These are phyloP conservation scores for Symbiodinium pilosum DNA, from an alignment of 73 alveolate species.

Conservation along the genomic window DNA sequence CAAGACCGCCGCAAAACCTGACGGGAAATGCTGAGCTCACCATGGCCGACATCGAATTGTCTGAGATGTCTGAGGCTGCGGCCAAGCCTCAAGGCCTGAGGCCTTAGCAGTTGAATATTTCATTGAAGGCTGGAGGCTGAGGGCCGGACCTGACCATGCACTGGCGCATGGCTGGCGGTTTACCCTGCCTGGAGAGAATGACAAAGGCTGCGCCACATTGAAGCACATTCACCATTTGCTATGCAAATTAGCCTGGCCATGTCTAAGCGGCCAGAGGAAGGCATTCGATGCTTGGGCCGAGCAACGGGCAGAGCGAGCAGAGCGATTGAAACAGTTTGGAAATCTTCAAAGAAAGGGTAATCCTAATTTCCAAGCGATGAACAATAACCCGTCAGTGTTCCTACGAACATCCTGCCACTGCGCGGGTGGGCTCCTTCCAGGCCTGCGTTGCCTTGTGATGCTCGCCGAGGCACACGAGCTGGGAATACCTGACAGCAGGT, in stretches of 20 bases:
- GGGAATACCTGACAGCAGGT: slow-evolving; percentile 94
- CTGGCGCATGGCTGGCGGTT: background rate
- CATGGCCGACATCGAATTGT: too few relatives aligned
- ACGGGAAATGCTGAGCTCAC: background rate
- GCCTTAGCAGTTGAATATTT: background rate
- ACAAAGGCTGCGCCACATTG: too few relatives aligned
- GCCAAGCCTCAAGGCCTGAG: background rate
- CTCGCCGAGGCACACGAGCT: slow-evolving; percentile 71
- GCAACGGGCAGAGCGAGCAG: background rate
- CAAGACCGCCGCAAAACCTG: background rate
- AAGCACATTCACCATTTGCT: too few relatives aligned
- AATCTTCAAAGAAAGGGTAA: background rate
- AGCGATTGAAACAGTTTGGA: background rate
- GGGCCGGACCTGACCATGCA: slow-evolving; percentile 5
- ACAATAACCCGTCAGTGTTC: too few relatives aligned
- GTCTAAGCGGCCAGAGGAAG: too few relatives aligned
- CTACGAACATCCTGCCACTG: too few relatives aligned
- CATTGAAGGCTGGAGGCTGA: too few relatives aligned
- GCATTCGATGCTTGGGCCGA: too few relatives aligned
- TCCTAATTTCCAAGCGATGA: too few relatives aligned
- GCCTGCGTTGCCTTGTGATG: slow-evolving; percentile 70
- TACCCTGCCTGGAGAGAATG: background rate
- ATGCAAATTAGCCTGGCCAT: too few relatives aligned
- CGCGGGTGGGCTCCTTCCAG: slow-evolving; percentile 66
- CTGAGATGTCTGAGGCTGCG: background rate